These are phyloP conservation scores for Lasiosphaeria ovina DNA, from an alignment of 495 filamentous ascomycete species.

Conservation along the genomic window DNA sequence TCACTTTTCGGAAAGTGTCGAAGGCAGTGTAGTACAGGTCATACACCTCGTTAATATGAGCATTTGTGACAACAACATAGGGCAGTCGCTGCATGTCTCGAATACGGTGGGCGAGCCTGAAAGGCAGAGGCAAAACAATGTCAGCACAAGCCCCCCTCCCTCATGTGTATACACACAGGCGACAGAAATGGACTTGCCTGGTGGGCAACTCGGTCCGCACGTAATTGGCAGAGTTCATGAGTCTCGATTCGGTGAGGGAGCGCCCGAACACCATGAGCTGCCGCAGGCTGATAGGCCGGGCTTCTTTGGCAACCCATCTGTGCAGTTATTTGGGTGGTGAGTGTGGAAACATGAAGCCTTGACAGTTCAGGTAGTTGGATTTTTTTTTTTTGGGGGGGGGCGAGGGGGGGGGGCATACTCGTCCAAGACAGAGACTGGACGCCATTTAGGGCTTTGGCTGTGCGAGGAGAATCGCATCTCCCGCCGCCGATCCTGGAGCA, in stretches of 20 bases:
- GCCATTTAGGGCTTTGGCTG: conserved; percentile 61
- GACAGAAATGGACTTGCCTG: conserved; percentile 51
- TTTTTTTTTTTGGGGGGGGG: background rate
- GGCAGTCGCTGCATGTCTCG: conserved; percentile 97
- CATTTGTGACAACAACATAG: conserved; percentile 95
- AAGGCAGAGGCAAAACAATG: background rate
- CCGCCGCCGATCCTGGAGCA: conserved; percentile 6
- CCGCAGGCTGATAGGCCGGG: conserved; percentile 81
- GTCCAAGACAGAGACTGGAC: conserved; percentile 79
- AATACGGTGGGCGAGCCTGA: conserved; percentile 83
- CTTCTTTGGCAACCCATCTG: conserved; percentile 85
- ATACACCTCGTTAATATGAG: conserved; percentile 89
- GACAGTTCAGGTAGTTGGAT: background rate
- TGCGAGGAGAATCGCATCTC: conserved; percentile 16
- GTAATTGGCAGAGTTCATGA: conserved; percentile 95
- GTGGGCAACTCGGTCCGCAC: conserved; percentile 92
- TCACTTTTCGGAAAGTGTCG: conserved; percentile 78
- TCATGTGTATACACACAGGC: background rate
- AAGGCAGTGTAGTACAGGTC: conserved; percentile 96
- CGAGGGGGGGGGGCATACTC: conserved; percentile 57
- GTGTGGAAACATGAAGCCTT: conserved; percentile 6
- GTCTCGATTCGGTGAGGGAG: conserved; percentile 81
- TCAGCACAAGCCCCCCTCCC: background rate
- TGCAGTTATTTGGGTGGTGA: conserved; percentile 6
- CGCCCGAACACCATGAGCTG: conserved; percentile 92